A percentile compares a stretch with the other conserved stretches of the same genome.
Evolutionary conservation across 2,329 filamentous ascomycete genomes (phyloP).

Genomic region (Beauveria sp.): DNA sequence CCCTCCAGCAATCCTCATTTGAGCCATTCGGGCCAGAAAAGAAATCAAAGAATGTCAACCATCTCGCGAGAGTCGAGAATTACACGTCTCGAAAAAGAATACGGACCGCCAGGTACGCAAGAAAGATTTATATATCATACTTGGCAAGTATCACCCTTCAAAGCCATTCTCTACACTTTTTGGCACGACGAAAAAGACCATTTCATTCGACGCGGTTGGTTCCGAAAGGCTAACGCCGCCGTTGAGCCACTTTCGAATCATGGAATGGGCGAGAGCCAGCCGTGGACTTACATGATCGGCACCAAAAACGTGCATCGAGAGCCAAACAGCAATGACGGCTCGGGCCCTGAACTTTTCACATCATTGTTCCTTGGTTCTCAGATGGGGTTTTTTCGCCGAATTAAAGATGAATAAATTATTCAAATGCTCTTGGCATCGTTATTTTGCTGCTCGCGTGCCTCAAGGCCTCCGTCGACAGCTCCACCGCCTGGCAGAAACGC

Average conservation of each 20-base stretch:
- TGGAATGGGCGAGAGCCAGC: neutral
- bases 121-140: too few species aligned
- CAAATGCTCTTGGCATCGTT: neutral
- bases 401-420: neutral
- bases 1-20: neutral
- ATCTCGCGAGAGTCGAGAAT: too few species aligned
- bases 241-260: too few species aligned
- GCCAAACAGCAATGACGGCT: neutral
- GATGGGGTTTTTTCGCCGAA: neutral
- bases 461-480: neutral
- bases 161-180: too few species aligned
- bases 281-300: neutral
- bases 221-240: too few species aligned
- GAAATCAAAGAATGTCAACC: too few species aligned
- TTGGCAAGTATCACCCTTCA: too few species aligned
- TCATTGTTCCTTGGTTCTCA: neutral
- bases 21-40: too few species aligned
- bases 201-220: neutral
- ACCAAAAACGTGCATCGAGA: neutral
- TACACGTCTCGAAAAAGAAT: too few species aligned
- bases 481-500: conserved; percentile 9
- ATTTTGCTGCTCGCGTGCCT: neutral
- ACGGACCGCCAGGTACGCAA: too few species aligned
- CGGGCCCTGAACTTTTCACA: neutral
- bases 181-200: neutral